Percentiles rank a stretch among this genome's conserved stretches.
These are phyloP conservation scores for Mortierella alpina DNA, from an alignment of 192 early-diverging fungal genomes.

Conservation along the genomic window DNA sequence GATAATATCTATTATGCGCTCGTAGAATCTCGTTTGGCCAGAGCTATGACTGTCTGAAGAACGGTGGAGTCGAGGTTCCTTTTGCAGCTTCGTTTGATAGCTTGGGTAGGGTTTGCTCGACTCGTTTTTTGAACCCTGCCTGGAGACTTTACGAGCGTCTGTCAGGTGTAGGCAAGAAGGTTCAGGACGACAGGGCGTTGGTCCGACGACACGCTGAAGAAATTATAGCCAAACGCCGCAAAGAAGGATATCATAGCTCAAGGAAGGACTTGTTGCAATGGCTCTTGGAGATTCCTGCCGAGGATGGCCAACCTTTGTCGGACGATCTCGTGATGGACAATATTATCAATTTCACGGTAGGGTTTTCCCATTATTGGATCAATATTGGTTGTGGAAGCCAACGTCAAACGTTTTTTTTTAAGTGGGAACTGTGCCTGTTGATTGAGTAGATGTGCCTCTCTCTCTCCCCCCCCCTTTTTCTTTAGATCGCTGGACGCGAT, in stretches of 20 bases:
- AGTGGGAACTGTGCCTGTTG: neutral
- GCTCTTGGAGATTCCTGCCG: slow-evolving; percentile 49
- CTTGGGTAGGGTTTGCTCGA: slow-evolving; percentile 16
- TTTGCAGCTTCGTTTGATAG: slow-evolving; percentile 64
- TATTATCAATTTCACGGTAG: slow-evolving; percentile 48
- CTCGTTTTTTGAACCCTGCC: slow-evolving; percentile 20
- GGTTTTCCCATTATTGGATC: neutral
- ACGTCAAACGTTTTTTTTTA: too few species aligned
- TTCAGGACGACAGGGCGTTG: slow-evolving; percentile 5
- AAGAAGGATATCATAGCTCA: slow-evolving; percentile 3
- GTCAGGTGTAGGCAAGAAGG: slow-evolving; percentile 13
- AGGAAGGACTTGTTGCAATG: slow-evolving; percentile 49
- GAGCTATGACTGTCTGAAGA: slow-evolving; percentile 37
- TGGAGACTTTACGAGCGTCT: slow-evolving; percentile 41
- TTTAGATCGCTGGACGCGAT: slow-evolving; percentile 54
- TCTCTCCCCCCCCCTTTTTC: too few species aligned
- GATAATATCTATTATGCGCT: neutral
- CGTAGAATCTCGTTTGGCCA: slow-evolving; percentile 37
- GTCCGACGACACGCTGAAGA: slow-evolving; percentile 7
- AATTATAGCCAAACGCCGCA: slow-evolving; percentile 38
- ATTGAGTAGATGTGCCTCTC: neutral
- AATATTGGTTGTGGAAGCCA: neutral
- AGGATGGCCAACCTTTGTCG: slow-evolving; percentile 35
- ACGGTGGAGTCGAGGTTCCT: neutral
- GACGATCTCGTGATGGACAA: slow-evolving; percentile 50